These are phyloP conservation scores for Penicillium polonicum DNA, from an alignment of 2,329 filamentous ascomycete genomes.

Conservation along the genomic window DNA sequence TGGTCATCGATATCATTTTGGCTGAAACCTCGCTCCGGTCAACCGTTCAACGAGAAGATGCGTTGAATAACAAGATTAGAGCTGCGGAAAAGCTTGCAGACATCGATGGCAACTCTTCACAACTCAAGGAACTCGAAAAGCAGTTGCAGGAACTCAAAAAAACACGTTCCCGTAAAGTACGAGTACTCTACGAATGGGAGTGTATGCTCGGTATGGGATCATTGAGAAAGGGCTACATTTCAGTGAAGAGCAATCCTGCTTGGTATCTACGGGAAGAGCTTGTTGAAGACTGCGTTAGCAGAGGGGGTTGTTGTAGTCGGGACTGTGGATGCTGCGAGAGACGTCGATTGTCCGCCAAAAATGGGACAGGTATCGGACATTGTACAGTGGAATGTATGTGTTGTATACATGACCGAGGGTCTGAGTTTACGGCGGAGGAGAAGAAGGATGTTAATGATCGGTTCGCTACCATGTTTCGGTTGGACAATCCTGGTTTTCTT, in stretches of 20 bases:
- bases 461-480: neutral
- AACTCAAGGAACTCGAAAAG: neutral
- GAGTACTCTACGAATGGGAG: neutral
- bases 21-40: neutral
- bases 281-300: neutral
- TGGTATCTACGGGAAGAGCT: neutral
- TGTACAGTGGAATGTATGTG: neutral
- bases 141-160: neutral
- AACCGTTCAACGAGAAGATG: neutral
- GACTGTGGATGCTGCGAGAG: neutral
- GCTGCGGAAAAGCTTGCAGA: neutral
- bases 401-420: neutral
- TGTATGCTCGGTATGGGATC: neutral
- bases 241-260: neutral
- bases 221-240: neutral
- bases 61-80: neutral
- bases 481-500: neutral
- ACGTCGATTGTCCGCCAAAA: neutral
- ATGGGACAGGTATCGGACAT: neutral
- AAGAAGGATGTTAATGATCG: neutral
- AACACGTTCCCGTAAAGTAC: neutral
- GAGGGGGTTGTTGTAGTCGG: neutral
- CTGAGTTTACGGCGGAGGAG: neutral
- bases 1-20: neutral
- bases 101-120: neutral